phyloP scores from a whole-genome alignment of 1,284 basidiomycete species.

The Malassezia vespertilionis region DNA sequence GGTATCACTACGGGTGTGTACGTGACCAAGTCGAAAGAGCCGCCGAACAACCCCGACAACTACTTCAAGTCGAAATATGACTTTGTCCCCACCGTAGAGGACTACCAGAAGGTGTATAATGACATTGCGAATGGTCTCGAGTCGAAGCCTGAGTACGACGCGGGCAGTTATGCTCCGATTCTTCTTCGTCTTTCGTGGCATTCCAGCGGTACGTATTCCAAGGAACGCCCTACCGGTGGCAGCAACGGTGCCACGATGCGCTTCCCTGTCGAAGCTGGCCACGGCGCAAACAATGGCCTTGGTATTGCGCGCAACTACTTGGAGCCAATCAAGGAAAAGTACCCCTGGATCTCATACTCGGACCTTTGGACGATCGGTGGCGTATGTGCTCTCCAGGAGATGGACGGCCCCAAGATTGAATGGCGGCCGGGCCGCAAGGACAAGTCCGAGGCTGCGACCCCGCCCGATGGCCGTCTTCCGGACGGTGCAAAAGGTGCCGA shows the following conservation, averaged over 20 bases:
- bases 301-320: slow-evolving; percentile 52
- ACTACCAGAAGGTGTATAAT: slow-evolving; percentile 46
- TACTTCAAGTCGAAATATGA: neutral
- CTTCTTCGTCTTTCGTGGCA: slow-evolving; percentile 46
- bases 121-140: slow-evolving; percentile 39
- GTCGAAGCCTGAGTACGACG: slow-evolving; percentile 39
- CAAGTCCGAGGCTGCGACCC: slow-evolving; percentile 48
- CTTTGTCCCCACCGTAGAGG: slow-evolving; percentile 10
- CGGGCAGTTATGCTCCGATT: slow-evolving; percentile 42
- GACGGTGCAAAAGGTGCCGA: slow-evolving; percentile 51
- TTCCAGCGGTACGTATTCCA: slow-evolving; percentile 44
- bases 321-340: slow-evolving; percentile 52
- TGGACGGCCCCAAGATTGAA: slow-evolving; percentile 45
- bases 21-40: too few species aligned
- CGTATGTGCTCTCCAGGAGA: slow-evolving; percentile 59
- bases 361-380: slow-evolving; percentile 50
- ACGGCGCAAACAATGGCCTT: slow-evolving; percentile 49
- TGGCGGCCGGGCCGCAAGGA: slow-evolving; percentile 52
- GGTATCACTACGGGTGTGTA: neutral
- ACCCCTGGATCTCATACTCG: slow-evolving; percentile 43
- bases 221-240: slow-evolving; percentile 50
- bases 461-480: slow-evolving; percentile 49
- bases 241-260: slow-evolving; percentile 51
- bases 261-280: slow-evolving; percentile 49
- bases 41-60: neutral